Percentiles rank a stretch among this genome's conserved stretches.
phyloP scores from a whole-genome alignment of 345 rosid genomes.

The Populus euphratica region DNA sequence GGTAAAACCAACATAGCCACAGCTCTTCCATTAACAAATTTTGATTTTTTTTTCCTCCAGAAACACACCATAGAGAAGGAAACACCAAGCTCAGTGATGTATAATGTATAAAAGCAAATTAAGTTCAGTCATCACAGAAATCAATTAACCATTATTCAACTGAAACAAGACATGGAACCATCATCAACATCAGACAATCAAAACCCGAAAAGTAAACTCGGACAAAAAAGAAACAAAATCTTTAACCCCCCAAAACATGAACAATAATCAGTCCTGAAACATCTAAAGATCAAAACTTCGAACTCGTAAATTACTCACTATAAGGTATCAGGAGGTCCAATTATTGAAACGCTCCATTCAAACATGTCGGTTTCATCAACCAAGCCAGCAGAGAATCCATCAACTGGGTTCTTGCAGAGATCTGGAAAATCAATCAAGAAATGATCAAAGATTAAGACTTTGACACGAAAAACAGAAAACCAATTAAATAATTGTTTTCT shows the following conservation, averaged over 20 bases:
- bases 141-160: neutral
- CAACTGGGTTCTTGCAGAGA: slow-evolving; percentile 86
- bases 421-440: slow-evolving; percentile 37
- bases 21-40: neutral
- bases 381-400: slow-evolving; percentile 93
- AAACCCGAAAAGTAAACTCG: neutral
- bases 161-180: neutral
- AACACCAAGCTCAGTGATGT: neutral
- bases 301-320: slow-evolving; percentile 44
- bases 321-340: slow-evolving; percentile 83
- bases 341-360: slow-evolving; percentile 79
- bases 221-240: neutral
- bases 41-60: neutral
- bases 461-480: neutral
- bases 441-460: neutral
- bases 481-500: neutral
- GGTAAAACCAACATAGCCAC: neutral
- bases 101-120: neutral
- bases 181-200: neutral
- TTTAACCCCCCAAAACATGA: neutral
- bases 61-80: neutral
- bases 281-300: neutral
- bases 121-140: neutral
- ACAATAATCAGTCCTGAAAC: neutral
- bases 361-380: slow-evolving; percentile 71